phyloP scores from a whole-genome alignment of 768 basidiomycete genomes.

The Naematelia encephala region DNA sequence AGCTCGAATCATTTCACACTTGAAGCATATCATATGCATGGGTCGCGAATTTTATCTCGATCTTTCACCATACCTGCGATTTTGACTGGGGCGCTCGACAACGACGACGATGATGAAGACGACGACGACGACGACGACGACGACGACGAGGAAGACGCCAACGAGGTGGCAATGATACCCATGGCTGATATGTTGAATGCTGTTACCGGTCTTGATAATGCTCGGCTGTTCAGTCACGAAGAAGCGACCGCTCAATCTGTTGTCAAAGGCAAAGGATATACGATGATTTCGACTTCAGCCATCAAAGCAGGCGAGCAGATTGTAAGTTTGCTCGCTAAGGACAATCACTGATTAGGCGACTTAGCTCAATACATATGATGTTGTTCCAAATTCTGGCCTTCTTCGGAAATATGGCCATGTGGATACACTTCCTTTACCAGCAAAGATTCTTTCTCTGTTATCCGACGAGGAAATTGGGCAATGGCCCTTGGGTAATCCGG shows the following conservation, averaged over 20 bases:
- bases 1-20: conserved; percentile 61
- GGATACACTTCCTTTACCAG: conserved; percentile 60
- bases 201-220: conserved; percentile 76
- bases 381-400: conserved; percentile 86
- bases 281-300: conserved; percentile 61
- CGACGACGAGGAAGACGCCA: conserved; percentile 59
- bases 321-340: conserved; percentile 54
- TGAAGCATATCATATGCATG: conserved; percentile 77
- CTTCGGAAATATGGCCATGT: conserved; percentile 93
- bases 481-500: conserved; percentile 47
- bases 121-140: conserved; percentile 52
- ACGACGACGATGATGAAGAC: conserved; percentile 24
- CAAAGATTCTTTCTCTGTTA: conserved; percentile 13
- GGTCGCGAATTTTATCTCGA: conserved; percentile 84
- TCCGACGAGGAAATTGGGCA: conserved; percentile 15
- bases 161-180: conserved; percentile 84
- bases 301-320: conserved; percentile 83
- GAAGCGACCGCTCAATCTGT: neutral
- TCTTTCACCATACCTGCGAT: conserved; percentile 74
- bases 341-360: neutral
- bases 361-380: conserved; percentile 94
- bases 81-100: conserved; percentile 50
- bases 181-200: conserved; percentile 97
- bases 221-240: conserved; percentile 62
- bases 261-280: conserved; percentile 19